These are phyloP conservation scores for Acacia melanoxylon DNA, from an alignment of 306 rosid genomes.

Conservation along the genomic window DNA sequence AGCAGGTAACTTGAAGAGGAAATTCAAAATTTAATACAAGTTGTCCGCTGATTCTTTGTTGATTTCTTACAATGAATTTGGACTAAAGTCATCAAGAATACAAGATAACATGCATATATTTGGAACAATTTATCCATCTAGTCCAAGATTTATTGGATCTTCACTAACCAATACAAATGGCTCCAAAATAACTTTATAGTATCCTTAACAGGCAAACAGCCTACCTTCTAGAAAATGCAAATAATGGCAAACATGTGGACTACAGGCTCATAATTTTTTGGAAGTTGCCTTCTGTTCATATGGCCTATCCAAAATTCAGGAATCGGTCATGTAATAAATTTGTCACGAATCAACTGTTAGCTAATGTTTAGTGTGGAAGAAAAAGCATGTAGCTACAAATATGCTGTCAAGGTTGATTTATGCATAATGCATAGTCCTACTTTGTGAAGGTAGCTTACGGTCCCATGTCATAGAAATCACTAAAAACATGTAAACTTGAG, in stretches of 20 bases:
- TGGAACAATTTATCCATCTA: neutral
- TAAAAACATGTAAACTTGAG: too few relatives aligned
- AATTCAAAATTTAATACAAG: neutral
- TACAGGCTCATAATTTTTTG: too few relatives aligned
- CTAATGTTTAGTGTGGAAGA: too few relatives aligned
- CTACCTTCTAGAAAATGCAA: neutral
- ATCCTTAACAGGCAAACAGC: neutral
- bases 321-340: too few relatives aligned
- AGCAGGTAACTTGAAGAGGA: neutral
- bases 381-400: too few relatives aligned
- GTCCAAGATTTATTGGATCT: conserved; percentile 10
- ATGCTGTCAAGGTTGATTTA: too few relatives aligned
- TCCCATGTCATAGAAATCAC: too few relatives aligned
- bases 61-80: neutral
- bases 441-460: too few relatives aligned
- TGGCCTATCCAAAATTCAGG: too few relatives aligned
- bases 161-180: conserved; percentile 12
- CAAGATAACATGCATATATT: neutral
- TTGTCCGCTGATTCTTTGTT: neutral
- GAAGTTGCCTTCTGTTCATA: too few relatives aligned
- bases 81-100: conserved; percentile 1
- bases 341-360: too few relatives aligned
- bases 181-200: conserved; percentile 12
- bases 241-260: neutral
- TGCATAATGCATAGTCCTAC: too few relatives aligned